Percentiles rank a stretch among this genome's conserved stretches.
Evolutionary conservation across 2,329 filamentous ascomycete genomes (phyloP).

Genomic region (Pyrenochaeta sp.): DNA sequence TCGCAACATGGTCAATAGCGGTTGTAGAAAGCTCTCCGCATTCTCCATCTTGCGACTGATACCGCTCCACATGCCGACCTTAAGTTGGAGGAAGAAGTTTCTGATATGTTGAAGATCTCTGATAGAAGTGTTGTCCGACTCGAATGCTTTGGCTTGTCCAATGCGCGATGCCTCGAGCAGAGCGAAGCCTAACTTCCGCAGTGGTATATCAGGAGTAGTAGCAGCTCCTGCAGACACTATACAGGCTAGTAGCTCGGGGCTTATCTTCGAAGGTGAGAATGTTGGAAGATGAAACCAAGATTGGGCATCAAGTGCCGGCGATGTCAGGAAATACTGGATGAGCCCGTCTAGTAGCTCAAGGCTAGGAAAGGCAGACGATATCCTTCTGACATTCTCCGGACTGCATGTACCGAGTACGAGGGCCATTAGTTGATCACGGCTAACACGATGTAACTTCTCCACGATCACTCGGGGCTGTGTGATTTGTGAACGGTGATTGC

Average conservation of each 20-base stretch:
- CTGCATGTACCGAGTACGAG: conserved; percentile 69
- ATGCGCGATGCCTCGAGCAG: conserved; percentile 59
- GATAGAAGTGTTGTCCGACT: conserved; percentile 60
- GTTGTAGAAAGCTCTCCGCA: conserved; percentile 65
- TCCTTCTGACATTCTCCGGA: conserved; percentile 57
- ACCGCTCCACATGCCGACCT: conserved; percentile 67
- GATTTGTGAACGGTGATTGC: conserved; percentile 42
- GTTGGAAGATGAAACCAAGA: conserved; percentile 70
- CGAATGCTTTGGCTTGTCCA: conserved; percentile 52
- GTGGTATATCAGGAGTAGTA: conserved; percentile 62
- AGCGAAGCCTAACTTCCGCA: conserved; percentile 68
- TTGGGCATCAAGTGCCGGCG: conserved; percentile 65
- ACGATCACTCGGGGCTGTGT: conserved; percentile 50
- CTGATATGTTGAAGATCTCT: conserved; percentile 62
- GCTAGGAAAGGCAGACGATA: conserved; percentile 69
- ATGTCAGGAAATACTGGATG: conserved; percentile 67
- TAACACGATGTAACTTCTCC: conserved; percentile 52
- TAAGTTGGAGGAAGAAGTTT: conserved; percentile 59
- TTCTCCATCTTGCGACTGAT: conserved; percentile 68
- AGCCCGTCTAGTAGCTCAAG: conserved; percentile 68
- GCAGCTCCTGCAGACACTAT: conserved; percentile 69
- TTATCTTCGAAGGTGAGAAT: conserved; percentile 63
- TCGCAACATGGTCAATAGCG: conserved; percentile 64
- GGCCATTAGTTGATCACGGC: conserved; percentile 68
- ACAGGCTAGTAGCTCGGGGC: conserved; percentile 68